A percentile compares a stretch with the other conserved stretches of the same genome.
Conservation (phyloP, 345 rosid species). For the Cardamine occulta region DNA sequence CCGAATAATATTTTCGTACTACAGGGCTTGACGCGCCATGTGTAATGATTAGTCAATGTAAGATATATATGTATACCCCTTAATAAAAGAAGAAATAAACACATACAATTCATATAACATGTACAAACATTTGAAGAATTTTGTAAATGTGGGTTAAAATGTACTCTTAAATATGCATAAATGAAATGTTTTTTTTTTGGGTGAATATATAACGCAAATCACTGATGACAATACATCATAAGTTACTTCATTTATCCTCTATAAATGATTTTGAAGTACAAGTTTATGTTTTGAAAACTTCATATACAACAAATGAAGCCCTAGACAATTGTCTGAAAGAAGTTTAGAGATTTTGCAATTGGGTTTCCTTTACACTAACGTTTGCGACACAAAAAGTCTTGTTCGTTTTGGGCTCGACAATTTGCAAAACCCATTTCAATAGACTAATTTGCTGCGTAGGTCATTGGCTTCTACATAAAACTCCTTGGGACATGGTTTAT, state of each 20-base stretch:
- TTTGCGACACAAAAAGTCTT: not conserved
- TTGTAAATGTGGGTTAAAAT: not conserved
- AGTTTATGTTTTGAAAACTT: not conserved
- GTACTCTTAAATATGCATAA: not conserved
- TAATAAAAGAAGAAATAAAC: constrained; percentile 37
- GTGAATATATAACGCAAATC: not conserved
- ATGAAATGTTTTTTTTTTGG: not conserved
- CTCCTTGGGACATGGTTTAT: not conserved
- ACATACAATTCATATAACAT: not conserved
- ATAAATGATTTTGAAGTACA: not conserved
- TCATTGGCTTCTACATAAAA: too few species aligned
- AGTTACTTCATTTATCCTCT: not conserved
- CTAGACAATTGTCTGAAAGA: not conserved
- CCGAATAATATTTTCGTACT: constrained; percentile 22
- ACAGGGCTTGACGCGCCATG: constrained; percentile 27
- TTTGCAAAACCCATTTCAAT: not conserved
- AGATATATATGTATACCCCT: not conserved
- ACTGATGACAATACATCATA: not conserved
- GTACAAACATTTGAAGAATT: not conserved
- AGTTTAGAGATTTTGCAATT: not conserved
- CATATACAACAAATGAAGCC: too few species aligned
- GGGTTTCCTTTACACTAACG: not conserved
- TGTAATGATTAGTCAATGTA: constrained; percentile 33
- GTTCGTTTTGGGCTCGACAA: not conserved
- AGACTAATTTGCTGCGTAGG: not conserved